A percentile compares a stretch with the other conserved stretches of the same genome.
These are phyloP conservation scores for Phytophthora nicotianae DNA, from an alignment of 352 stramenopile species.

Conservation along the genomic window DNA sequence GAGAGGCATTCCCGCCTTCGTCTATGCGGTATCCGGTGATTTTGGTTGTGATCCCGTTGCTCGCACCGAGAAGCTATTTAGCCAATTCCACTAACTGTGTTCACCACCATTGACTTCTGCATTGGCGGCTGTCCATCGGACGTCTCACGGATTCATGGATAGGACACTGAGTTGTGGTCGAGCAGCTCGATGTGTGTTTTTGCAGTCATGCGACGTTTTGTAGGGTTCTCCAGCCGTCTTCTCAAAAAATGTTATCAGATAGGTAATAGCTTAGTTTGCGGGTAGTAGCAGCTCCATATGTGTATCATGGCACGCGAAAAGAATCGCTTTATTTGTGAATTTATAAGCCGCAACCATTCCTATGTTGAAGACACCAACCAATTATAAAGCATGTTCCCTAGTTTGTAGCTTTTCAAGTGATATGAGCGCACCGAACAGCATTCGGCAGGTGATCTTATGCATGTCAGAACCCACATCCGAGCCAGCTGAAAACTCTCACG, in stretches of 20 bases:
- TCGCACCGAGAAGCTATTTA: slow-evolving; percentile 1
- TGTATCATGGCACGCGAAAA: too few species aligned
- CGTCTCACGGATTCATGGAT: slow-evolving; percentile 4
- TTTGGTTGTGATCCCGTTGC: slow-evolving; percentile 5
- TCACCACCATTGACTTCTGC: background rate
- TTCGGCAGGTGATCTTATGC: too few species aligned
- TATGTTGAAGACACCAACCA: background rate
- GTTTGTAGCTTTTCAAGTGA: too few species aligned
- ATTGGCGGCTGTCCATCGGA: background rate
- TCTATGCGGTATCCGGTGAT: background rate
- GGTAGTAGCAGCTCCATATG: background rate
- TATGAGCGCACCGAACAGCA: too few species aligned
- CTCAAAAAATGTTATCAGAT: background rate
- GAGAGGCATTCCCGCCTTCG: background rate
- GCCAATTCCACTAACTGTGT: background rate
- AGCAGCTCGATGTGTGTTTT: background rate
- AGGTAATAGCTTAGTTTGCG: background rate
- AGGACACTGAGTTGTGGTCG: slow-evolving; percentile 5
- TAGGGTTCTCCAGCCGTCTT: background rate
- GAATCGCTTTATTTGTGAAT: too few species aligned
- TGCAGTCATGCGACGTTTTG: slow-evolving; percentile 7
- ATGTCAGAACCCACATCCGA: too few species aligned
- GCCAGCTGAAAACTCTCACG: too few species aligned
- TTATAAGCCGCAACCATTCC: too few species aligned
- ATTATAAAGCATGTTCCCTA: too few species aligned